Evolutionary conservation across 164 flowering plant species (phyloP), one percentile per base, ranked within the genome.

Genomic region (Echeveria elegans): DNA sequence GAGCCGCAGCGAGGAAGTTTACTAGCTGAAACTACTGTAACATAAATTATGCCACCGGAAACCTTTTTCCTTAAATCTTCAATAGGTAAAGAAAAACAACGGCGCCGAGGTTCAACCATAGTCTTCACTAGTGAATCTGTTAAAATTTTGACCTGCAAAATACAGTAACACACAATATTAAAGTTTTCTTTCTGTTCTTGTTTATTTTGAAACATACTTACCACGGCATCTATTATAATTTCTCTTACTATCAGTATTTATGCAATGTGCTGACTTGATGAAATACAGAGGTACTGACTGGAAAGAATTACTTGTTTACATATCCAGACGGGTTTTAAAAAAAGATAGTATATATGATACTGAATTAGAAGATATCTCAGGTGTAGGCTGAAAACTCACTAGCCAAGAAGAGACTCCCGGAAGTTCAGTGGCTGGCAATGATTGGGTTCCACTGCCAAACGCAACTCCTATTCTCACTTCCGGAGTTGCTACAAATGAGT

Each of bases 391-490:
- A 11, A 23, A 52, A 52, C 58, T 52, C 66, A 93, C 98, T 91
- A 93, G 82, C 97, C 97, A 90, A 72, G 96, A 83, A 71, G 96
- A 89, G 75, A 93, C 96, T 48, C 96, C 98, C 6, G 98, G 97
- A 50, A 90, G 81, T 71, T 90, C 97, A 67, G 96, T 89, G 67
- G 88, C 92, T 65, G 97, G 96, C 69, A 93, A 79, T 2, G 88
- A 75, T 73, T 89, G 98, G 78, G 90, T 86, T 71, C 97, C 96
- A 80, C 96, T 88, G 67, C 98, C 98, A 82, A 93, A 90, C 63
- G 86, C 95, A 72, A 94, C 77, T 70, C 91, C 90, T 45, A 90
- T 81, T 68, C 96, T 83, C 45, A 94, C 92, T 63, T 90, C 98
- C 29, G 98, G 98, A 74, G 72, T 73, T 53, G 93, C 77, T 61